Percentiles rank a stretch among this genome's conserved stretches.
phyloP scores from a whole-genome alignment of 1,284 basidiomycete species.

The Sporisorium iseilematis-ciliati region DNA sequence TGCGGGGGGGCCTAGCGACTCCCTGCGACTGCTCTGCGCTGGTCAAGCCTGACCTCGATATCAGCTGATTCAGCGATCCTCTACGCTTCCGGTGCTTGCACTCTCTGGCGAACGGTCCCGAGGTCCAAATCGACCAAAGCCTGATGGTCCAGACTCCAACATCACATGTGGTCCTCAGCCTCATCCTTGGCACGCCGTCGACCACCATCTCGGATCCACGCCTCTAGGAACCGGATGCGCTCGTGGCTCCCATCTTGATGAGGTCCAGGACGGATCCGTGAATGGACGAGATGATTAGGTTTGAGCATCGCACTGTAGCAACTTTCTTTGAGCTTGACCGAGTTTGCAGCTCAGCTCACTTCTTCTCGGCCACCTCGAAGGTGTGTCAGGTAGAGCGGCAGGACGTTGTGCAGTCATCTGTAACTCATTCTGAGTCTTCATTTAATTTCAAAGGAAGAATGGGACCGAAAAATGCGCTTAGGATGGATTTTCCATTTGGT shows the following conservation, averaged over 20 bases:
- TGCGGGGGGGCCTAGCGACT: no score
- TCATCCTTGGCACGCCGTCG: neutral
- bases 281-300: no score
- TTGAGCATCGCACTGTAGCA: no score
- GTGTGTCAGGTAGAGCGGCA: neutral
- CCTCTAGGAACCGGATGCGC: conserved; percentile 2
- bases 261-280: neutral
- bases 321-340: no score
- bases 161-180: neutral
- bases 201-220: neutral
- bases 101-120: no score
- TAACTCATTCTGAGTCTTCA: no score
- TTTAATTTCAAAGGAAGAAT: neutral
- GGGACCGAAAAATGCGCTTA: neutral
- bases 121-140: neutral
- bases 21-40: neutral
- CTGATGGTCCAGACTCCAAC: neutral
- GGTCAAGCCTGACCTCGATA: neutral
- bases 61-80: neutral
- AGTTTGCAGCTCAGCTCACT: no score
- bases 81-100: conserved; percentile 15
- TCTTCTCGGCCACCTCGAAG: neutral
- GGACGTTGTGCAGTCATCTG: no score
- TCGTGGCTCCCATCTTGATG: neutral
- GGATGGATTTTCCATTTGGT: neutral